Evolutionary conservation across 2,329 filamentous ascomycete genomes (phyloP), one percentile per base, ranked within the genome.

Genomic region (Coniochaeta sp.): DNA sequence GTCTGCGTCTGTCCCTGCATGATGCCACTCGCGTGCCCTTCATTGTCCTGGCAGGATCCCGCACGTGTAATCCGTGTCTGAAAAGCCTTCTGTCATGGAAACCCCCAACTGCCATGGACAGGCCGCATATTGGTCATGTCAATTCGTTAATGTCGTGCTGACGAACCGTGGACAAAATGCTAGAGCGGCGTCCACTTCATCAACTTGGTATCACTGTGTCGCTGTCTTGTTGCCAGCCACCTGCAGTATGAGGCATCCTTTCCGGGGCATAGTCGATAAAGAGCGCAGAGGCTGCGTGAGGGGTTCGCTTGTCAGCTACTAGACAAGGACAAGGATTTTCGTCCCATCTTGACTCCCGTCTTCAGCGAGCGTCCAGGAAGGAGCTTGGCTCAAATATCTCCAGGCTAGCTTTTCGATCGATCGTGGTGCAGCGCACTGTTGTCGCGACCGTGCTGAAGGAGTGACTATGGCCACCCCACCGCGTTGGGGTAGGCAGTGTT

Each of bases 21-120:
- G 47, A 52, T 17, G 54, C 58, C 54, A 57, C 56, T 47, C 59
- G 38, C 59, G 33, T 33, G 33, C 44, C 59, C 22, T 58, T 14
- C 14, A n/a, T 31, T 22, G 43, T 47, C 14, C 28, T 52, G 24
- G 28, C 22, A 28, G 1, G 34, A 6, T 12, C 26, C 22, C 31
- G 24, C 47, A 52, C 22, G 9, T 52, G 47, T 22, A 17, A 31
- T 12, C 3, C 12, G 14, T 9, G 14, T 1, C 6, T 3, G 3
- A 52, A 31, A 52, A 12, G 19, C 54, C 26, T 60, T 63, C 60
- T 65, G 62, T 66, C 64, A 63, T 61, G 58, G 58, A 66, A 64
- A 62, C 61, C 64, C 64, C 65, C 62, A 65, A 60, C 61, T 62
- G 60, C 62, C 64, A 60, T 61, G 59, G 56, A 60, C 47, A 58